Base-by-base conservation (phyloP, 305 asterid genomes). In the Stenogyne calaminthoides region DNA sequence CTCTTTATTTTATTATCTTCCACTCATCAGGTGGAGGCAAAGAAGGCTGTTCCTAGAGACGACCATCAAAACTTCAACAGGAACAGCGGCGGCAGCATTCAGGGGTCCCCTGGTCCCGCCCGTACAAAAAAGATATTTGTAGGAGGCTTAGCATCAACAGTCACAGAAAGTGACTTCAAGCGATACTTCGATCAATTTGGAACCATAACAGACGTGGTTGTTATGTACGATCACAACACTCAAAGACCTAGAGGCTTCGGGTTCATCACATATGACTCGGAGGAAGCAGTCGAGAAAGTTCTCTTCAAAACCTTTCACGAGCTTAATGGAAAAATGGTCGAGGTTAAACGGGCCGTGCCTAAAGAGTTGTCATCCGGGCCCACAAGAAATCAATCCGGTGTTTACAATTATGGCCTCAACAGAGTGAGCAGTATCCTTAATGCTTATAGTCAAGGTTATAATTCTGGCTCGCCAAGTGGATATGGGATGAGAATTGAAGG, bases 221-320 rank as follows among this genome's bases (percentile, higher is more conserved):
- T 92, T 72, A 90, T 90, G 97, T 92, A 89, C 75, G 97, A 92
- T 76, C 98, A 88, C 77, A 88, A 88, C 72, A 92, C 98, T 7
- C 94, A 89, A 69, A 86, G 98, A 83, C 97, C 97, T 19, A 84
- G 97, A 78, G 98, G 98, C 76, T 90, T 92, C 72, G 98, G 98
- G 29, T 92, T 92, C 62, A 87, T 92, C 75, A 92, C 96, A 7
- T 92, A 81, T 12, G 94, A 92, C 72, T 86, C 89, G 20, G 98
- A 86, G 86, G 97, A 90, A 64, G 92, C 96, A 32, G 98, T 90
- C 66, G 96, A 90, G 56, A 86, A 79, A 80, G 96, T 88, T 61
- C 76, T 92, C 34, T 77, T 68, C 71, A 88, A 88, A 82, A 88
- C 88, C 42, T 90, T 90, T 76, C 98, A 92, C 37, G 97, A 92